Evolutionary conservation across 2,329 filamentous ascomycete species (phyloP).

Genomic region (Penicillium sp.): DNA sequence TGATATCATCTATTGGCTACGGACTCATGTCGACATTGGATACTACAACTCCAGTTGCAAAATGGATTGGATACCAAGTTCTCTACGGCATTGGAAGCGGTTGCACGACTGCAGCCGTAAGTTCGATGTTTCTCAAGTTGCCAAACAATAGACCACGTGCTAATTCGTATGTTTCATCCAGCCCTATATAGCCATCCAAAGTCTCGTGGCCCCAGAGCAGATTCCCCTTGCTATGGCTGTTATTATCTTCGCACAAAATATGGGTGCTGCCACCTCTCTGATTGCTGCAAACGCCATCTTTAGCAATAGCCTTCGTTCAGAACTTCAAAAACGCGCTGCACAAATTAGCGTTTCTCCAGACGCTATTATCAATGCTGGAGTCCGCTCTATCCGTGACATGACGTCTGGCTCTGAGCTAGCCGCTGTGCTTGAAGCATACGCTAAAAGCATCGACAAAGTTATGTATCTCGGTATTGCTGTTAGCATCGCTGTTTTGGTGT

Average conservation of each 20-base stretch:
- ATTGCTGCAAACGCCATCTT: slow-evolving; percentile 33
- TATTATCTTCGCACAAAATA: slow-evolving; percentile 36
- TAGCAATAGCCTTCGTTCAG: slow-evolving; percentile 25
- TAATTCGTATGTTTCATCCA: slow-evolving; percentile 6
- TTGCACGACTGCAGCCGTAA: slow-evolving; percentile 14
- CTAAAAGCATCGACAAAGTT: slow-evolving; percentile 28
- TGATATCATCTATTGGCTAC: slow-evolving; percentile 29
- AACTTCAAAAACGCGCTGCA: slow-evolving; percentile 17
- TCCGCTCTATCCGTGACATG: slow-evolving; percentile 24
- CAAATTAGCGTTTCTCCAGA: slow-evolving; percentile 21
- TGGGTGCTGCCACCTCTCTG: slow-evolving; percentile 33
- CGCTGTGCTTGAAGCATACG: slow-evolving; percentile 29
- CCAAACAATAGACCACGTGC: neutral
- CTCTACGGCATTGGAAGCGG: slow-evolving; percentile 25
- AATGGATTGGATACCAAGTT: slow-evolving; percentile 35
- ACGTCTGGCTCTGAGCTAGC: slow-evolving; percentile 26
- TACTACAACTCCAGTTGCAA: slow-evolving; percentile 18
- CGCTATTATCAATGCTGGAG: slow-evolving; percentile 27
- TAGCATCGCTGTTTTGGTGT: slow-evolving; percentile 21
- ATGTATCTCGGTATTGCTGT: slow-evolving; percentile 33
- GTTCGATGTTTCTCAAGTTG: neutral
- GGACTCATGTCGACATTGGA: slow-evolving; percentile 36
- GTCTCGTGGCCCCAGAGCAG: slow-evolving; percentile 22
- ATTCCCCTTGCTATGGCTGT: slow-evolving; percentile 32
- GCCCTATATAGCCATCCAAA: slow-evolving; percentile 32